These are phyloP conservation scores for Colletotrichum trifolii DNA, from an alignment of 2,329 filamentous ascomycete genomes.

Conservation along the genomic window DNA sequence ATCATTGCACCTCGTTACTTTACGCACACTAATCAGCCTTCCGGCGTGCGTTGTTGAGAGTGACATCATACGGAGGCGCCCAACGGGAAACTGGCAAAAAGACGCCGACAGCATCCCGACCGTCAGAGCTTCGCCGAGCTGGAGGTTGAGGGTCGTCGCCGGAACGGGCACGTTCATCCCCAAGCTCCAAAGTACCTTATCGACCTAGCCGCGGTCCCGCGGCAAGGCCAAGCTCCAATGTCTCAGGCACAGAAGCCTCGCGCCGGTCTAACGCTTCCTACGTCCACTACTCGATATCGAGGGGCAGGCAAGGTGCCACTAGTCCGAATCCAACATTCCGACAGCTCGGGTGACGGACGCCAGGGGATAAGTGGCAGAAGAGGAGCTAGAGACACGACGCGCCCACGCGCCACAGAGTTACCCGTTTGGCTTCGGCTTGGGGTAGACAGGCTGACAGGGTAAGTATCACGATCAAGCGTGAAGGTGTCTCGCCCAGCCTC, in stretches of 20 bases:
- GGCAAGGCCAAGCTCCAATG: slow-evolving; percentile 21
- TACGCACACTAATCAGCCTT: slow-evolving; percentile 4
- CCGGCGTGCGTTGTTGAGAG: slow-evolving; percentile 17
- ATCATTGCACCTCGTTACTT: too few relatives aligned
- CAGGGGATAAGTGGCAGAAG: slow-evolving; percentile 12
- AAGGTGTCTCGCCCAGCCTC: slow-evolving; percentile 18
- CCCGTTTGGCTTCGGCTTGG: neutral
- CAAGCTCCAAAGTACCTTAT: neutral
- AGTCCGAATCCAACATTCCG: slow-evolving; percentile 34
- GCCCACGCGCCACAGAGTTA: slow-evolving; percentile 30
- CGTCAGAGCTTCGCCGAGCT: neutral
- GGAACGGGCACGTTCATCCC: slow-evolving; percentile 26
- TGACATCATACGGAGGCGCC: slow-evolving; percentile 7
- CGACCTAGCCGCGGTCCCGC: neutral
- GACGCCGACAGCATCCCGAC: slow-evolving; percentile 13
- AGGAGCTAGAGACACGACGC: slow-evolving; percentile 15
- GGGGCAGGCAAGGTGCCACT: slow-evolving; percentile 29
- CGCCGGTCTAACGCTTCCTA: slow-evolving; percentile 26
- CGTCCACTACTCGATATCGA: slow-evolving; percentile 12
- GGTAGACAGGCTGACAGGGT: too few relatives aligned
- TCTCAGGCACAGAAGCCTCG: slow-evolving; percentile 31
- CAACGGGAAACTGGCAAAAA: slow-evolving; percentile 26
- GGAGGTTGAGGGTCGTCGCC: slow-evolving; percentile 13
- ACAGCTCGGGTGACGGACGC: slow-evolving; percentile 26
- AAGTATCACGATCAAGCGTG: neutral